Percentiles rank a stretch among this genome's conserved stretches.
Conservation (phyloP, 2,329 filamentous ascomycete species). For the Monilinia laxa region DNA sequence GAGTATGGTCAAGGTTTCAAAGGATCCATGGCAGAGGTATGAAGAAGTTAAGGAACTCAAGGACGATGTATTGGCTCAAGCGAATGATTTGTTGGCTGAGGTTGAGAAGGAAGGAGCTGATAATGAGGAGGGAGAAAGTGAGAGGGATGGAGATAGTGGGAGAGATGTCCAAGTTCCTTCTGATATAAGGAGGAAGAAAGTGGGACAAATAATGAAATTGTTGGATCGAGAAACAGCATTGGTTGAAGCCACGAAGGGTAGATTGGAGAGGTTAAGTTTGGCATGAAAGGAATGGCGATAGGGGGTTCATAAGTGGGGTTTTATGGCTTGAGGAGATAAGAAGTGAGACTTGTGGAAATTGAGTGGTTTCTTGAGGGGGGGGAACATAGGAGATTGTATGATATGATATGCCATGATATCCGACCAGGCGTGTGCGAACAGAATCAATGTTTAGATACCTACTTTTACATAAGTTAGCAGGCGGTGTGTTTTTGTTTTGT, state of each 20-base stretch:
- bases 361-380: neutral
- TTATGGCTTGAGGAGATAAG: neutral
- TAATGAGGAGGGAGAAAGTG: conserved; percentile 7
- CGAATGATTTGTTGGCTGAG: conserved; percentile 29
- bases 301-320: neutral
- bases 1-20: conserved; percentile 33
- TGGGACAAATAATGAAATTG: conserved; percentile 61
- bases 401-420: conserved; percentile 1
- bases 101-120: conserved; percentile 2
- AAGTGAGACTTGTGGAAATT: neutral
- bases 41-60: conserved; percentile 47
- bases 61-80: conserved; percentile 44
- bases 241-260: conserved; percentile 63
- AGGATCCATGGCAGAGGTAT: conserved; percentile 56
- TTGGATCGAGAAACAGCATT: conserved; percentile 66
- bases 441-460: conserved; percentile 6
- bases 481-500: neutral
- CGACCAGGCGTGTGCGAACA: neutral
- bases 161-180: conserved; percentile 49
- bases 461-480: neutral
- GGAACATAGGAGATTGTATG: neutral
- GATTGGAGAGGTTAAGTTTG: conserved; percentile 56
- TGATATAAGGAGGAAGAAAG: conserved; percentile 61
- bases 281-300: neutral
- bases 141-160: conserved; percentile 30